phyloP scores from a whole-genome alignment of 768 basidiomycete species.

The Tephrocybe sp. region DNA sequence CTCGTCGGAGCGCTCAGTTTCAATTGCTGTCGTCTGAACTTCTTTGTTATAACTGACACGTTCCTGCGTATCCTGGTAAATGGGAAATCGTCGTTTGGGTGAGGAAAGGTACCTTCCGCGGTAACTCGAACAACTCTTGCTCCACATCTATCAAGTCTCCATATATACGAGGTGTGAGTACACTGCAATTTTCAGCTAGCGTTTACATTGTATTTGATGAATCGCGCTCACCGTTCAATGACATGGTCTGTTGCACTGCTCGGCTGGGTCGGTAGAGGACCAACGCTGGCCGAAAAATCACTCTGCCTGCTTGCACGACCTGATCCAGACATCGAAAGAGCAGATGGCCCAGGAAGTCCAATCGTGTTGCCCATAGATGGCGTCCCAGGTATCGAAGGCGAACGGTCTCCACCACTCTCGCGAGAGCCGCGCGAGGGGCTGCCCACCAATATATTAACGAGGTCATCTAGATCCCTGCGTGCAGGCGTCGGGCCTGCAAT shows the following conservation, averaged over 20 bases:
- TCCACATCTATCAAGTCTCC: slow-evolving; percentile 88
- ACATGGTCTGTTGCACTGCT: slow-evolving; percentile 66
- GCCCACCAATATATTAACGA: slow-evolving; percentile 64
- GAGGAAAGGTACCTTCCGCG: slow-evolving; percentile 63
- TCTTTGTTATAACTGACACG: slow-evolving; percentile 84
- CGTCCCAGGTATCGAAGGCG: slow-evolving; percentile 75
- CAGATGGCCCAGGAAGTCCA: slow-evolving; percentile 34
- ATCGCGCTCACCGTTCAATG: slow-evolving; percentile 58
- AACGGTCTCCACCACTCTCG: slow-evolving; percentile 63
- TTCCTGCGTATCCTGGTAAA: slow-evolving; percentile 44
- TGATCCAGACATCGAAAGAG: slow-evolving; percentile 42
- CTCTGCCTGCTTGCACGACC: slow-evolving; percentile 73
- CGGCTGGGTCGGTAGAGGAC: slow-evolving; percentile 45
- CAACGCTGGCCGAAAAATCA: slow-evolving; percentile 52
- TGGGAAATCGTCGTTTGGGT: background rate
- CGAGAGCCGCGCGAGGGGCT: slow-evolving; percentile 40
- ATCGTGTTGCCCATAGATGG: slow-evolving; percentile 47
- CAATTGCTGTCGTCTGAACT: slow-evolving; percentile 72
- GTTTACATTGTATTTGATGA: background rate
- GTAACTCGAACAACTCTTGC: slow-evolving; percentile 88
- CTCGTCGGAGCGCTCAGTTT: slow-evolving; percentile 47
- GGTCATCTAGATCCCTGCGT: slow-evolving; percentile 63
- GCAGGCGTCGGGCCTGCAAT: slow-evolving; percentile 38
- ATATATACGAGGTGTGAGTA: slow-evolving; percentile 61
- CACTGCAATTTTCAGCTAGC: slow-evolving; percentile 32